Percentiles rank a stretch among this genome's conserved stretches.
Evolutionary conservation across 148 eudicot genomes (phyloP).

Genomic region (Silene uniflora): DNA sequence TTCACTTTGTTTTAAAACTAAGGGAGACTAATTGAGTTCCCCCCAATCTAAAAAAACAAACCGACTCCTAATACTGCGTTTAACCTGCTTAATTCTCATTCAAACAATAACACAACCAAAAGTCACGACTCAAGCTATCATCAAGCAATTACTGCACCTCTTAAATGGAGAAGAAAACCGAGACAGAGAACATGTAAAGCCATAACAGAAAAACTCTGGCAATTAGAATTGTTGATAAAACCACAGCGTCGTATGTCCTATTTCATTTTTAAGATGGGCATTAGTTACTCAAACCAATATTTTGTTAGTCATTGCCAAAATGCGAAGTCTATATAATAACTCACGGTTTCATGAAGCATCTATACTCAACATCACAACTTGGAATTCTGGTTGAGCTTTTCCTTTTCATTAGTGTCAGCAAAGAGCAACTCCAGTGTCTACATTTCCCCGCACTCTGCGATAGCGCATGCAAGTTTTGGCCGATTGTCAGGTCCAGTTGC

Average conservation of each 20-base stretch:
- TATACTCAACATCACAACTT: not conserved
- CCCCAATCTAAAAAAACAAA: too few relatives aligned
- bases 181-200: too few relatives aligned
- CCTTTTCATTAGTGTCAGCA: not conserved
- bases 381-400: not conserved
- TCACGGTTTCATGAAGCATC: not conserved
- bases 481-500: conserved; percentile 81
- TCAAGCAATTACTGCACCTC: not conserved
- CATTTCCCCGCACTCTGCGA: conserved; percentile 96
- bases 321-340: not conserved
- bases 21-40: too few relatives aligned
- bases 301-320: not conserved
- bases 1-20: too few relatives aligned
- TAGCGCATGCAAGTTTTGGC: conserved; percentile 76
- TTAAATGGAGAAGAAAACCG: too few relatives aligned
- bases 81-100: not conserved
- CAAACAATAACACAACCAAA: not conserved
- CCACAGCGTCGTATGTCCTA: not conserved
- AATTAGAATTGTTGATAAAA: too few relatives aligned
- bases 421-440: conserved; percentile 15
- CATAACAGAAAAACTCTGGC: too few relatives aligned
- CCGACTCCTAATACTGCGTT: not conserved
- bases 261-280: not conserved
- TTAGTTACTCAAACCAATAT: not conserved
- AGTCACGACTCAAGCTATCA: not conserved